A percentile compares a stretch with the other conserved stretches of the same genome.
phyloP scores from a whole-genome alignment of 1,284 basidiomycete species.

The Leccinum griseonigrum region DNA sequence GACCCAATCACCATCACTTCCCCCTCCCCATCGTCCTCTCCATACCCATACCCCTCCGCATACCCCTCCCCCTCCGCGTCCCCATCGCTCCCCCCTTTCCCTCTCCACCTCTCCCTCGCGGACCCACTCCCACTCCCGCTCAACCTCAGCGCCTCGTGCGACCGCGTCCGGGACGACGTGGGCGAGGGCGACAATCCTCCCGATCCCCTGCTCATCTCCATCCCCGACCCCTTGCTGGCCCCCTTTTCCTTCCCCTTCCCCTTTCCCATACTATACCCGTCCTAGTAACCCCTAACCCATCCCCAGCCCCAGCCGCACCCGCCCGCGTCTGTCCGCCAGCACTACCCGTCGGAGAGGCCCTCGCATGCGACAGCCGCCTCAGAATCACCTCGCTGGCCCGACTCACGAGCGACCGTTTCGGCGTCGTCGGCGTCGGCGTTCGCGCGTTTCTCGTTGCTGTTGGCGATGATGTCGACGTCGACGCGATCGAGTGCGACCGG shows the following conservation, averaged over 20 bases:
- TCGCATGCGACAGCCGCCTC: slow-evolving; percentile 21
- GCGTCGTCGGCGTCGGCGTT: not conserved
- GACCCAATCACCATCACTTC: slow-evolving; percentile 27
- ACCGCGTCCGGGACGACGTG: not conserved
- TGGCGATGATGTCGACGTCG: not conserved
- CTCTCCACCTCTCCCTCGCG: not conserved
- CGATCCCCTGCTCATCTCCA: not conserved
- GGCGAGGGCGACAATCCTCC: not conserved
- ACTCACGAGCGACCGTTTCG: slow-evolving; percentile 23
- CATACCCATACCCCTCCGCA: not conserved
- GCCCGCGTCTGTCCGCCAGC: too few species aligned
- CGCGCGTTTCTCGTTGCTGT: not conserved
- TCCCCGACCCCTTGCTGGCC: not conserved
- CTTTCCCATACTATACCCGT: not conserved
- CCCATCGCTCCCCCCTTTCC: not conserved
- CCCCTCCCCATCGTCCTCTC: not conserved
- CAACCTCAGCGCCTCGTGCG: slow-evolving; percentile 1
- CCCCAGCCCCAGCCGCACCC: not conserved
- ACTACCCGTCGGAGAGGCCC: not conserved
- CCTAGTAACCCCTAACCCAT: not conserved
- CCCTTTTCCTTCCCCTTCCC: not conserved
- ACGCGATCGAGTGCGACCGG: slow-evolving; percentile 14
- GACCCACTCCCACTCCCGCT: not conserved
- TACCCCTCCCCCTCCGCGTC: not conserved
- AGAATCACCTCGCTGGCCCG: slow-evolving; percentile 28